Conservation (phyloP, 306 rosid species). For the Psophocarpus tetragonolobus region DNA sequence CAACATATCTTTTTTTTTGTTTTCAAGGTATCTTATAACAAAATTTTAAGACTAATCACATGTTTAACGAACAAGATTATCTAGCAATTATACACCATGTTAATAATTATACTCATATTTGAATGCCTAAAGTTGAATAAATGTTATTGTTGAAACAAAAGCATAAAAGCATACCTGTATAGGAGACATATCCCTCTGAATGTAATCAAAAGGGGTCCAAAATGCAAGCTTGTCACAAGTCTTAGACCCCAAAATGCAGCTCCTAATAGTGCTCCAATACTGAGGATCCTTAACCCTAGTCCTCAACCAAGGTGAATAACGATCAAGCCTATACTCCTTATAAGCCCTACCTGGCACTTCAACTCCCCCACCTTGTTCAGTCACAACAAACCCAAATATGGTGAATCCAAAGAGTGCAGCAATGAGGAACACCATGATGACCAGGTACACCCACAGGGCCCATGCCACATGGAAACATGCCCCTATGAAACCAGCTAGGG, state of each 20-base stretch:
- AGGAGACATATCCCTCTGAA: slow-evolving; percentile 68
- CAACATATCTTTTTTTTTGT: no score
- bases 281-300: slow-evolving; percentile 54
- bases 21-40: no score
- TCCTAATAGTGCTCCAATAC: slow-evolving; percentile 68
- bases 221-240: slow-evolving; percentile 59
- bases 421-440: slow-evolving; percentile 71
- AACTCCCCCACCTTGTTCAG: slow-evolving; percentile 65
- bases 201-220: slow-evolving; percentile 72
- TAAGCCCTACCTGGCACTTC: slow-evolving; percentile 75
- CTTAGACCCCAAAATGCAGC: slow-evolving; percentile 77
- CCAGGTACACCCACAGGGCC: slow-evolving; percentile 81
- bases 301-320: slow-evolving; percentile 77
- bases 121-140: no score
- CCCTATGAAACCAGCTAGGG: slow-evolving; percentile 84
- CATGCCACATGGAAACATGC: slow-evolving; percentile 89
- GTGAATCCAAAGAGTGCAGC: slow-evolving; percentile 59
- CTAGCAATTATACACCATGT: no score
- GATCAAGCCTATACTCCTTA: slow-evolving; percentile 55
- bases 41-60: no score
- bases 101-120: no score
- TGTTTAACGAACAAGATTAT: no score
- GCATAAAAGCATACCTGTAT: slow-evolving; percentile 85
- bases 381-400: slow-evolving; percentile 72
- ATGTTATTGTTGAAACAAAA: no score